Evolutionary conservation across 2,329 filamentous ascomycete genomes (phyloP).

Genomic region (Cephalotrichum gorgonifer): DNA sequence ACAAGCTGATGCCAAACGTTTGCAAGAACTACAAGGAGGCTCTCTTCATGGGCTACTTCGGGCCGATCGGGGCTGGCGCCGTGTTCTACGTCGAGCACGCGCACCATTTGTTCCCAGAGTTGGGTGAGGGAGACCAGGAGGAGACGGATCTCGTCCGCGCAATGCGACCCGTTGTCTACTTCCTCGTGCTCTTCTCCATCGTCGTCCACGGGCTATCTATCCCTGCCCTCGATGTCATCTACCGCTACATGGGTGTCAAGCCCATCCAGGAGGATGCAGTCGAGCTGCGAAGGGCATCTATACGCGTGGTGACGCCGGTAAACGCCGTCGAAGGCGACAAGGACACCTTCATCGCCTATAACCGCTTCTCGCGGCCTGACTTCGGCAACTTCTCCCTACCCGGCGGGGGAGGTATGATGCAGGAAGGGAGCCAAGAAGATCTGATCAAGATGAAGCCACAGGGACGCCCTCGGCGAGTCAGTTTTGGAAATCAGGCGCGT

Average conservation of each 20-base stretch:
- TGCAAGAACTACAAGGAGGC: conserved; percentile 46
- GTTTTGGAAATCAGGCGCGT: no score
- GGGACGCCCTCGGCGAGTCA: no score
- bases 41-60: conserved; percentile 58
- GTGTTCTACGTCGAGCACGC: conserved; percentile 59
- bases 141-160: conserved; percentile 24
- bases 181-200: conserved; percentile 29
- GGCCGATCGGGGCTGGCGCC: conserved; percentile 67
- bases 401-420: no score
- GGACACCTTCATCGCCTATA: conserved; percentile 32
- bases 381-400: no score
- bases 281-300: conserved; percentile 24
- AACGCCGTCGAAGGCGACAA: conserved; percentile 27
- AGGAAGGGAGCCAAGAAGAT: no score
- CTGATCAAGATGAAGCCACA: not conserved
- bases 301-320: conserved; percentile 22
- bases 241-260: conserved; percentile 24
- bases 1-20: conserved; percentile 43
- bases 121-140: conserved; percentile 21
- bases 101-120: conserved; percentile 25
- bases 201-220: conserved; percentile 37
- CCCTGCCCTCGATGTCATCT: conserved; percentile 27
- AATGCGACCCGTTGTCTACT: conserved; percentile 29
- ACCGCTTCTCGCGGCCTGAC: conserved; percentile 40
- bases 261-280: conserved; percentile 32